phyloP scores from a whole-genome alignment of 2,329 filamentous ascomycete species.

The Colletotrichum caudatum region DNA sequence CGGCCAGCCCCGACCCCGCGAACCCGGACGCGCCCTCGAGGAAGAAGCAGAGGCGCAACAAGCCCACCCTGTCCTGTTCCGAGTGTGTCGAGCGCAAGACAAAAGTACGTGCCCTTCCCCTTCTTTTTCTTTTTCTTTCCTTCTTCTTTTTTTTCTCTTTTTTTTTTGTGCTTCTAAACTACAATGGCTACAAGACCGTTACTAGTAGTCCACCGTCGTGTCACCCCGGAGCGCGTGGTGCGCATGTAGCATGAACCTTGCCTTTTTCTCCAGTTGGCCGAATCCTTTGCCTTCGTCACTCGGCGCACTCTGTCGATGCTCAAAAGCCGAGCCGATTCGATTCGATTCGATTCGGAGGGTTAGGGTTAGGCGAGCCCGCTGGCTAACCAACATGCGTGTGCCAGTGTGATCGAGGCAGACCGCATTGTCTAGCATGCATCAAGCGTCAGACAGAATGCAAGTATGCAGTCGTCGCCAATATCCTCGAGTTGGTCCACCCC shows the following conservation, averaged over 20 bases:
- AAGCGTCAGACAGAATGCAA: conserved; percentile 81
- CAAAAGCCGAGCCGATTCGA: not conserved
- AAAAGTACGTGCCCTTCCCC: conserved; percentile 65
- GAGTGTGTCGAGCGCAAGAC: conserved; percentile 88
- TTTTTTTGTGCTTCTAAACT: not conserved
- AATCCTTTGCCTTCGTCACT: not conserved
- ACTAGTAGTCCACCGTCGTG: not conserved
- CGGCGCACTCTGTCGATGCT: not conserved
- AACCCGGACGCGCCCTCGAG: conserved; percentile 52
- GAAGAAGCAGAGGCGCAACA: conserved; percentile 87
- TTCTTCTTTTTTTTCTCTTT: conserved; percentile 29
- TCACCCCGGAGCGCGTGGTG: conserved; percentile 2
- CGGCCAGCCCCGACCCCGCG: conserved; percentile 32
- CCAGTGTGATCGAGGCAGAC: conserved; percentile 80
- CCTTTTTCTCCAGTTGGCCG: not conserved
- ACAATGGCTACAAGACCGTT: not conserved
- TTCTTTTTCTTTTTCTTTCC: conserved; percentile 30
- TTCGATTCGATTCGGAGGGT: too few species aligned
- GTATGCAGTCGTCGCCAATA: conserved; percentile 81
- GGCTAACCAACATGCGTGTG: conserved; percentile 16
- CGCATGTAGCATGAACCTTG: conserved; percentile 7
- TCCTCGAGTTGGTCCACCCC: conserved; percentile 73
- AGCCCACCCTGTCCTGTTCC: conserved; percentile 82
- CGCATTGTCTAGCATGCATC: conserved; percentile 76
- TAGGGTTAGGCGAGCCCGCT: too few species aligned